These are phyloP conservation scores for Sarocladium oryzae DNA, from an alignment of 2,329 filamentous ascomycete genomes.

Conservation along the genomic window DNA sequence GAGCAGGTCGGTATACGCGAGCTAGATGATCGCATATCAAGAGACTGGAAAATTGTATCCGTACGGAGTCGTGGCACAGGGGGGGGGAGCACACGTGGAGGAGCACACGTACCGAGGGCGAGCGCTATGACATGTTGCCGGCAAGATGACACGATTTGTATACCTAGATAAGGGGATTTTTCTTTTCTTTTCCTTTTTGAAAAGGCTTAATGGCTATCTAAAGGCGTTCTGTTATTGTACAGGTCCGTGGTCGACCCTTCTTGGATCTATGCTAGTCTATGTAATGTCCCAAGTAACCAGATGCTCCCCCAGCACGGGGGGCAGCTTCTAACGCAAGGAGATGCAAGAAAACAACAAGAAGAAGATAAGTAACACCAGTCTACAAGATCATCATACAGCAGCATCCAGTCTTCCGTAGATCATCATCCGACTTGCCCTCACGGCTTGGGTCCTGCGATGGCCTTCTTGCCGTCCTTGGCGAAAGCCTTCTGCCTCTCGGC, in stretches of 20 bases:
- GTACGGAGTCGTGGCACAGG: too few relatives aligned
- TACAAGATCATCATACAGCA: neutral
- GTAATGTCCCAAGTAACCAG: neutral
- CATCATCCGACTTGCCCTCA: neutral
- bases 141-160: conserved; percentile 26
- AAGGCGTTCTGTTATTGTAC: conserved; percentile 2
- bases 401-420: neutral
- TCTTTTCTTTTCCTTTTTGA: too few relatives aligned
- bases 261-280: conserved; percentile 4
- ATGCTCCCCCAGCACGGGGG: too few relatives aligned
- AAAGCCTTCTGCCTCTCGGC: conserved; percentile 55
- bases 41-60: too few relatives aligned
- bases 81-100: too few relatives aligned
- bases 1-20: conserved; percentile 53
- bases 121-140: neutral
- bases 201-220: neutral
- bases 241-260: neutral
- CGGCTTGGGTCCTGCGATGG: neutral
- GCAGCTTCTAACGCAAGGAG: too few relatives aligned
- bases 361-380: too few relatives aligned
- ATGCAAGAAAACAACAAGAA: too few relatives aligned
- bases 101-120: too few relatives aligned
- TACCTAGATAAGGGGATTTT: neutral
- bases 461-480: conserved; percentile 28
- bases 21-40: conserved; percentile 27